Percentiles rank a stretch among this genome's conserved stretches.
These are phyloP conservation scores for Kockiozyma suomiensis DNA, from an alignment of 805 yeast species.

Conservation along the genomic window DNA sequence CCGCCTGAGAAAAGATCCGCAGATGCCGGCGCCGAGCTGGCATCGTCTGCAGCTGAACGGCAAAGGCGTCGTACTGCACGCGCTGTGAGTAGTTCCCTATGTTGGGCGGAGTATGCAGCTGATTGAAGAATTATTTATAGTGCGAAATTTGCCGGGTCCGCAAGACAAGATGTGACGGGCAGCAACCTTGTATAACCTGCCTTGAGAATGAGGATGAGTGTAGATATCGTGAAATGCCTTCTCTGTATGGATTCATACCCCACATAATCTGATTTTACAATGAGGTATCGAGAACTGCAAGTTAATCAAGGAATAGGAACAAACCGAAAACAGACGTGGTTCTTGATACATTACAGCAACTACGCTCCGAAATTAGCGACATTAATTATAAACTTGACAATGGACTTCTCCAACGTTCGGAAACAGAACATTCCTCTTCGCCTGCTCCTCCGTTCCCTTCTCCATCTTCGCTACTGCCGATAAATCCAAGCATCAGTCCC, in stretches of 20 bases:
- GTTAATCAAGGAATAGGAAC: not conserved
- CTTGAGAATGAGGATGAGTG: not conserved
- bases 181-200: not conserved
- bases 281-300: not conserved
- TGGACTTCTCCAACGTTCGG: not conserved
- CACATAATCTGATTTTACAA: not conserved
- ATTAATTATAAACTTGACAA: not conserved
- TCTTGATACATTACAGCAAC: not conserved
- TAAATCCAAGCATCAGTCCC: not conserved
- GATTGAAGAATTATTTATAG: not conserved
- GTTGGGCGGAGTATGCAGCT: too few species aligned
- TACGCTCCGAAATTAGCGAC: not conserved
- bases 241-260: not conserved
- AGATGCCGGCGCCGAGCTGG: not conserved
- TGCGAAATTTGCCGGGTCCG: constrained; percentile 1
- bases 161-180: not conserved
- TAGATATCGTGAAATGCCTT: not conserved
- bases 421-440: not conserved
- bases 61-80: not conserved
- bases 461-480: not conserved
- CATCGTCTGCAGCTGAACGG: not conserved
- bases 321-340: not conserved
- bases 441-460: not conserved
- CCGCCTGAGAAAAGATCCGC: not conserved
- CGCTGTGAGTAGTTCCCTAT: constrained; percentile 10